A percentile compares a stretch with the other conserved stretches of the same genome.
Conservation (phyloP, 108 stramenopile genomes). For the Aurantiochytrium sp. region DNA sequence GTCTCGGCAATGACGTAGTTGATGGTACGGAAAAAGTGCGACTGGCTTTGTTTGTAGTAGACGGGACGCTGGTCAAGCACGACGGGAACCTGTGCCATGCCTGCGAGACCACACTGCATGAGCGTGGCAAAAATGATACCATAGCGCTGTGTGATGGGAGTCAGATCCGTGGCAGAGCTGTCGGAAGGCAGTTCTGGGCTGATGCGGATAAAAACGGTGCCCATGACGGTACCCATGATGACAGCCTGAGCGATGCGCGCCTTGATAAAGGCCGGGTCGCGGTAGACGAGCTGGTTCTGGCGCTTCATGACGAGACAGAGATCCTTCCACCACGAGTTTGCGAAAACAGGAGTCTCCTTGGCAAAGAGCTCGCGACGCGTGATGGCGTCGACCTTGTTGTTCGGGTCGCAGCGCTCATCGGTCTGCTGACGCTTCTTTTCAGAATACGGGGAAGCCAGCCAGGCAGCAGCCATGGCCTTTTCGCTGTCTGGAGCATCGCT, state of each 20-base stretch:
- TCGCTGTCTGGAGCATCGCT: background rate
- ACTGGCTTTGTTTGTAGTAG: constrained; percentile 40
- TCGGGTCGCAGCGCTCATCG: background rate
- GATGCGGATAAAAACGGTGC: background rate
- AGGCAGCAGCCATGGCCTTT: background rate
- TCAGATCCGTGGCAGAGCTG: background rate
- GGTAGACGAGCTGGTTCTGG: background rate
- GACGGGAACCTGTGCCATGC: background rate
- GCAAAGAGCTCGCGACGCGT: background rate
- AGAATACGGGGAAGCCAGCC: background rate
- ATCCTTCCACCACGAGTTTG: background rate
- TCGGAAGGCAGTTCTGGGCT: background rate
- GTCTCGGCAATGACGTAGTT: background rate
- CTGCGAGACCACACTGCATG: background rate
- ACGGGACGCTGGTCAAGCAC: background rate
- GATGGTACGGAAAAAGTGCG: constrained; percentile 47
- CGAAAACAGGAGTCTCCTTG: constrained; percentile 38
- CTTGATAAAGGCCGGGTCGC: background rate
- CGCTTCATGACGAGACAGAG: background rate
- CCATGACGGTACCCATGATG: background rate
- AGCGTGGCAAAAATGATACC: background rate
- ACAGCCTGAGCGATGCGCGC: background rate
- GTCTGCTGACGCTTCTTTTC: background rate
- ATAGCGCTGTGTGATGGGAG: background rate
- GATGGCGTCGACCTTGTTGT: background rate